phyloP scores from a whole-genome alignment of 202 grass and related monocot genomes.

The Carex arenaria region DNA sequence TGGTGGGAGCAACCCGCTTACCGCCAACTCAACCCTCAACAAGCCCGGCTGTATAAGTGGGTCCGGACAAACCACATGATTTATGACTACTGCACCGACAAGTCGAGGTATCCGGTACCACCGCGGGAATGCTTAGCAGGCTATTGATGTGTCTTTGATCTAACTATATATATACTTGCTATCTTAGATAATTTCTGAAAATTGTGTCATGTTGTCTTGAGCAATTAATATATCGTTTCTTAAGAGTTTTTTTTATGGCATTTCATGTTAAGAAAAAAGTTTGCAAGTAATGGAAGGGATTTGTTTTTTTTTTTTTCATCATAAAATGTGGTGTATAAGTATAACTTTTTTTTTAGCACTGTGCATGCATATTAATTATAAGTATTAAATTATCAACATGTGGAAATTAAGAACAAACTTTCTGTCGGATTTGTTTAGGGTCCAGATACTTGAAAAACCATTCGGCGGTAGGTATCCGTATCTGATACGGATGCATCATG shows the following conservation, averaged over 20 bases:
- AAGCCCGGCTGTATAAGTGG: slow-evolving; percentile 30
- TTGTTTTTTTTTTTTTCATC: too few relatives aligned
- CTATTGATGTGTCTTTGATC: neutral
- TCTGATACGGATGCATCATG: too few relatives aligned
- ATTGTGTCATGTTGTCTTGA: neutral
- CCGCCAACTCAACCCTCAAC: slow-evolving; percentile 25
- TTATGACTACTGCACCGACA: slow-evolving; percentile 58
- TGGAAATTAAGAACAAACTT: too few relatives aligned
- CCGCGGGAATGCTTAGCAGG: slow-evolving; percentile 38
- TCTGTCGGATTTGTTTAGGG: too few relatives aligned
- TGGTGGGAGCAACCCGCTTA: slow-evolving; percentile 39
- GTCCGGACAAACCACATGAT: slow-evolving; percentile 26
- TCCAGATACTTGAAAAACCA: too few relatives aligned
- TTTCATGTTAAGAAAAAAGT: neutral
- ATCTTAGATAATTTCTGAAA: neutral
- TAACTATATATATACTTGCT: neutral
- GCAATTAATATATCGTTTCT: neutral
- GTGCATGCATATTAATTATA: too few relatives aligned
- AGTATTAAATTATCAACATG: too few relatives aligned
- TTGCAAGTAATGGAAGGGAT: neutral
- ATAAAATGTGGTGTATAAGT: too few relatives aligned
- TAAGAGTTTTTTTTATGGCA: neutral
- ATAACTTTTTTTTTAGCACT: too few relatives aligned
- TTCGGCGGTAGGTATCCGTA: too few relatives aligned
- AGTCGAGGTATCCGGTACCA: neutral